A percentile compares a stretch with the other conserved stretches of the same genome.
Conservation (phyloP, 805 yeast genomes). For the Metschnikowia gruessii region DNA sequence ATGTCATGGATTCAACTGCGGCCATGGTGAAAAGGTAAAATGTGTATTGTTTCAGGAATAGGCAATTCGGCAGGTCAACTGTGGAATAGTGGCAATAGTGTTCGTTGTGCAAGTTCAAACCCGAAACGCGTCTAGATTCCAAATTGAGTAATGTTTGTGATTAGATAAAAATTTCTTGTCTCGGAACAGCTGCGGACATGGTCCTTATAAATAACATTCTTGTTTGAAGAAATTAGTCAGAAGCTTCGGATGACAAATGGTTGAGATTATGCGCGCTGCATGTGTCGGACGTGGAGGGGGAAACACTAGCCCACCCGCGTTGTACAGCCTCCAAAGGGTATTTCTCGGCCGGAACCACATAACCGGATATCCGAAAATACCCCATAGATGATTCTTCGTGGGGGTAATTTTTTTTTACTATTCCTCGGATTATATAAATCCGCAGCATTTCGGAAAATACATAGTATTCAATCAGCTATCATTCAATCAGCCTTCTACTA, state of each 20-base stretch:
- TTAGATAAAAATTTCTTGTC: too few relatives aligned
- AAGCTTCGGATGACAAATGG: slow-evolving; percentile 17
- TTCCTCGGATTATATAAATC: too few relatives aligned
- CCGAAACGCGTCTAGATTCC: too few relatives aligned
- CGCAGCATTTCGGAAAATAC: too few relatives aligned
- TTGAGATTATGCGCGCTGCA: slow-evolving; percentile 6
- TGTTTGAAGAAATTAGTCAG: slow-evolving; percentile 9
- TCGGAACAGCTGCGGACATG: background rate
- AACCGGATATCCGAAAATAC: background rate
- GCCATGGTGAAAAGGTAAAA: slow-evolving; percentile 1
- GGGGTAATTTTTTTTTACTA: too few relatives aligned
- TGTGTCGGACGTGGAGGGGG: slow-evolving; percentile 7
- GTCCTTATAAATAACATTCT: slow-evolving; percentile 1
- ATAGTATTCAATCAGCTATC: too few relatives aligned
- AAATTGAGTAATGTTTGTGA: too few relatives aligned
- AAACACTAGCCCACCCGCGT: background rate
- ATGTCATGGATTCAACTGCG: slow-evolving; percentile 14
- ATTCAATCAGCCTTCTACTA: too few relatives aligned
- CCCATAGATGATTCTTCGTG: too few relatives aligned
- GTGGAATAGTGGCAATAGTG: too few relatives aligned
- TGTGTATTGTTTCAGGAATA: background rate
- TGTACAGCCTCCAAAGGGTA: background rate
- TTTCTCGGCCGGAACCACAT: slow-evolving; percentile 2
- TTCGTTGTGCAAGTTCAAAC: background rate
- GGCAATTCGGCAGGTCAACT: too few relatives aligned